A percentile compares a stretch with the other conserved stretches of the same genome.
phyloP scores from a whole-genome alignment of 1,139 yeast species.

The Hansenula lynferdii region DNA sequence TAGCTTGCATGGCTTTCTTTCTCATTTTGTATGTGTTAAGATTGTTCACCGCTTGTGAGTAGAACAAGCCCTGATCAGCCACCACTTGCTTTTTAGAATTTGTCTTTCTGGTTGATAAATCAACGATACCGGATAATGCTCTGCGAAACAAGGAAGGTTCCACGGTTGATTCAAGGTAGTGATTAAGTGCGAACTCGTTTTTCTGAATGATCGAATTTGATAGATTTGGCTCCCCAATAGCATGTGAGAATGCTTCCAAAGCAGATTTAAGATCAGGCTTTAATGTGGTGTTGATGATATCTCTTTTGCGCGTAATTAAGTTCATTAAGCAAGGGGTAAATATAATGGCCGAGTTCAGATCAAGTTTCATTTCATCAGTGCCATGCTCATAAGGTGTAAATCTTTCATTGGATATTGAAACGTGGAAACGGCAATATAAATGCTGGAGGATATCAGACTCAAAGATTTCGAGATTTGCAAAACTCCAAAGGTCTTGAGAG shows the following conservation, averaged over 20 bases:
- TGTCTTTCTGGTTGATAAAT: conserved; percentile 34
- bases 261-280: conserved; percentile 67
- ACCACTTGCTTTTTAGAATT: conserved; percentile 29
- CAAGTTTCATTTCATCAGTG: conserved; percentile 41
- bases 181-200: conserved; percentile 42
- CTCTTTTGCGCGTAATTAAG: conserved; percentile 51
- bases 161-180: conserved; percentile 48
- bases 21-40: conserved; percentile 61
- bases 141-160: conserved; percentile 47
- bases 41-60: conserved; percentile 64
- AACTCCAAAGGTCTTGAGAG: conserved; percentile 50
- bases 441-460: conserved; percentile 70
- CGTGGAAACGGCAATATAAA: conserved; percentile 72
- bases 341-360: conserved; percentile 46
- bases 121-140: conserved; percentile 52
- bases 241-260: conserved; percentile 68
- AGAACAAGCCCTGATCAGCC: conserved; percentile 61
- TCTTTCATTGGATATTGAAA: conserved; percentile 52
- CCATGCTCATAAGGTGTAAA: conserved; percentile 66
- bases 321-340: conserved; percentile 61
- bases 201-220: conserved; percentile 28
- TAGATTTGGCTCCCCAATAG: conserved; percentile 64
- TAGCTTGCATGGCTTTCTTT: conserved; percentile 71
- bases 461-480: conserved; percentile 37
- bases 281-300: conserved; percentile 52